Conservation (phyloP, 257 asterid genomes). For the Nyctanthes arbortristis region DNA sequence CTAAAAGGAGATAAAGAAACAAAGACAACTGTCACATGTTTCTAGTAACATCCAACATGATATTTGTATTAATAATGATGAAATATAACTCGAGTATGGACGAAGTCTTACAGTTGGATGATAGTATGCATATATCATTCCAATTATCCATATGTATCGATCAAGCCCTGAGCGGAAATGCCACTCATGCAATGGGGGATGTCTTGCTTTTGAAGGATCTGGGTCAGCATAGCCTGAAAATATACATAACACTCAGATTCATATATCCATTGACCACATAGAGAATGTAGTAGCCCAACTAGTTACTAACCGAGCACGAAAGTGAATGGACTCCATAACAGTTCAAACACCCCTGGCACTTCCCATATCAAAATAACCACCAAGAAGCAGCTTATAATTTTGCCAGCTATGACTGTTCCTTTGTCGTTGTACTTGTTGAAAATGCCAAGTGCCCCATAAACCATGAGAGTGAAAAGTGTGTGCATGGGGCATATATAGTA, state of each 20-base stretch:
- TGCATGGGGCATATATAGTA: conserved; percentile 96
- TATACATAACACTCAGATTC: conserved; percentile 10
- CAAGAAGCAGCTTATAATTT: conserved; percentile 70
- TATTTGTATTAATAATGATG: not conserved
- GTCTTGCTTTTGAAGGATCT: conserved; percentile 58
- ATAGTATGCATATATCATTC: conserved; percentile 85
- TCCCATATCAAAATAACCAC: conserved; percentile 83
- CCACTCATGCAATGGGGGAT: conserved; percentile 71
- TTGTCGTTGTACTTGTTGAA: conserved; percentile 73
- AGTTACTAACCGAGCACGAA: conserved; percentile 69
- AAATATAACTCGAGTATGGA: conserved; percentile 17
- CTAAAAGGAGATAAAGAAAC: conserved; percentile 1
- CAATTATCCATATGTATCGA: conserved; percentile 88
- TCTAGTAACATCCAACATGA: conserved; percentile 9
- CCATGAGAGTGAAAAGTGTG: conserved; percentile 91
- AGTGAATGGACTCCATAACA: conserved; percentile 78
- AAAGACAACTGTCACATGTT: conserved; percentile 2
- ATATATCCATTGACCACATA: conserved; percentile 20
- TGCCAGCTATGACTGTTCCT: conserved; percentile 69
- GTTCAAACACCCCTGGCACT: conserved; percentile 74
- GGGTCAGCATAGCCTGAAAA: conserved; percentile 72
- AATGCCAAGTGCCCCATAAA: conserved; percentile 83
- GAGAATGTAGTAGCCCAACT: not conserved
- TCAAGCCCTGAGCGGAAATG: conserved; percentile 89
- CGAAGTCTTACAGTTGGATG: conserved; percentile 74